Base-by-base conservation (phyloP, 208 protist species). In the Acanthamoeba comandoni region DNA sequence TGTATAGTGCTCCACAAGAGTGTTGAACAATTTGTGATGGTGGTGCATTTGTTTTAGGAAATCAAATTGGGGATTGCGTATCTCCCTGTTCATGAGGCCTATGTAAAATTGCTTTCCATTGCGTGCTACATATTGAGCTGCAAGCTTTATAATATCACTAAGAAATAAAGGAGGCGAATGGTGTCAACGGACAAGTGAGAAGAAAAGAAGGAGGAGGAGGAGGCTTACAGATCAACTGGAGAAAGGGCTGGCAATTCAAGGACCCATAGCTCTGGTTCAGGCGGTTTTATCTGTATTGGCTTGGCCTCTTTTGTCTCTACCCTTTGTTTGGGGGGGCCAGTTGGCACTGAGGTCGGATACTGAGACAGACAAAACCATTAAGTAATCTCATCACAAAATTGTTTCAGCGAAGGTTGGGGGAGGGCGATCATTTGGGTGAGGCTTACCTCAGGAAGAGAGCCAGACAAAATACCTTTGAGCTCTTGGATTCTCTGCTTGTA, bases 131-230 rank as follows among this genome's bases (percentile, higher is more conserved):
- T 93, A 95, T 51, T 95, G 93, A 39, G 94, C 94, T 39, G 91
- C 84, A 13, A 95, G 67, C 73, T 95, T 95, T 24, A 95, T 95
- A 39, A 94, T 91, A 55, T 95, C 94, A 39, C 70, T 87, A 43
- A n/a, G n/a, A n/a, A n/a, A n/a, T n/a, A n/a, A n/a, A n/a, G n/a
- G n/a, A n/a, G n/a, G n/a, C n/a, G n/a, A n/a, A n/a, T n/a, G n/a
- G n/a, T n/a, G n/a, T 24, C 0, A 9, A 86, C 43, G 12, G 22
- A 55, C 77, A 7, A 13, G 0, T 26, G 9, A 15, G 48, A 86
- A 9, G 8, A 86, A 13, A 86, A n/a, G 12, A 52, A 9, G 17
- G 13, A n/a, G 9, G 24, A 5, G 7, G 35, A 91, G 39, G 7
- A 86, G n/a, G 49, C 92, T 49, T 93, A 94, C 92, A 93, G 79